phyloP scores from a whole-genome alignment of 805 yeast genomes.

The Jamesozyma rosinii region DNA sequence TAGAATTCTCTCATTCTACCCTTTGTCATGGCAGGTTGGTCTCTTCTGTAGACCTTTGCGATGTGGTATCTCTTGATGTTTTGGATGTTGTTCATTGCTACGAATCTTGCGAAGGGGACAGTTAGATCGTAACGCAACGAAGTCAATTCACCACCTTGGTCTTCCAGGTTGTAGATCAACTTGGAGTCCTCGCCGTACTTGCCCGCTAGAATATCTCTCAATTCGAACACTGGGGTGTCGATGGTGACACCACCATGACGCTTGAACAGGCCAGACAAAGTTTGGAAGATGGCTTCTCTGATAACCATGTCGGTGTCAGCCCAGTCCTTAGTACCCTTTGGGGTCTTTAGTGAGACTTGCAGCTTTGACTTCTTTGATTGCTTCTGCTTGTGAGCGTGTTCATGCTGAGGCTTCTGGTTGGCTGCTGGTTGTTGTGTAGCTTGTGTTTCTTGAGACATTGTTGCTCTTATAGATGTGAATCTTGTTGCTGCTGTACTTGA shows the following conservation, averaged over 20 bases:
- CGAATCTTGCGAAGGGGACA: conserved; percentile 95
- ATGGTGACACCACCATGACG: conserved; percentile 97
- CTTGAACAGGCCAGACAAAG: conserved; percentile 68
- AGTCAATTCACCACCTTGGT: conserved; percentile 97
- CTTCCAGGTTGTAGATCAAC: conserved; percentile 89
- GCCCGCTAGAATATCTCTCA: conserved; percentile 90
- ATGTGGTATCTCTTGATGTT: conserved; percentile 90
- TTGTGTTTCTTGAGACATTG: conserved; percentile 13
- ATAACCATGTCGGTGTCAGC: conserved; percentile 95
- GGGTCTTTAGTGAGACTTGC: conserved; percentile 79
- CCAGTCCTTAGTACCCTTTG: conserved; percentile 98
- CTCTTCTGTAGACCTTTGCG: conserved; percentile 97
- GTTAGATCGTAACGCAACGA: conserved; percentile 94
- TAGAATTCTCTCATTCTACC: conserved; percentile 99
- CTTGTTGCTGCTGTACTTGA: background rate
- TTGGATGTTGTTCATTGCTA: conserved; percentile 89
- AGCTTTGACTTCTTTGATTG: conserved; percentile 37
- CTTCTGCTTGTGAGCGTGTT: conserved; percentile 11
- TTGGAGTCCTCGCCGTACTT: conserved; percentile 98
- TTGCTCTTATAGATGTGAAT: background rate
- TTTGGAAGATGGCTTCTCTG: conserved; percentile 75
- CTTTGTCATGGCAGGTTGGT: conserved; percentile 99
- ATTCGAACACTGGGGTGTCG: conserved; percentile 96
- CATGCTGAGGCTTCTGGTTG: conserved; percentile 12
- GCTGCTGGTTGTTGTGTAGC: conserved; percentile 2